phyloP scores from a whole-genome alignment of 2,329 filamentous ascomycete species.

The Neobulgaria alba region DNA sequence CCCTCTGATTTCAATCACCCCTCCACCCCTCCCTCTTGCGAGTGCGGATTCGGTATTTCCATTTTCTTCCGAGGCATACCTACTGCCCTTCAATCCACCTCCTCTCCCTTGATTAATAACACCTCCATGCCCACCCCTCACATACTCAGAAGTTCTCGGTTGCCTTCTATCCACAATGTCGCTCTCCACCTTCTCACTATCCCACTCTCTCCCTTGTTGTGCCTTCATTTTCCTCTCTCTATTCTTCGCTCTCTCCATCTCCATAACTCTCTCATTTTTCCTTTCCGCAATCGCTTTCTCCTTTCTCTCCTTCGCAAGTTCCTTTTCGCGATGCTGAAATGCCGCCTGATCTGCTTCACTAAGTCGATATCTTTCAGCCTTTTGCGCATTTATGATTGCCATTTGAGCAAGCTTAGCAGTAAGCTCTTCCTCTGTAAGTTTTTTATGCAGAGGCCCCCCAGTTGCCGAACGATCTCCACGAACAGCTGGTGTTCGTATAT shows the following conservation, averaged over 20 bases:
- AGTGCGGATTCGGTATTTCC: conserved; percentile 1
- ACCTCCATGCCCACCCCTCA: conserved; percentile 26
- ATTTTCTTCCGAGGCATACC: conserved; percentile 12
- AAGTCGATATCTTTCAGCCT: conserved; percentile 51
- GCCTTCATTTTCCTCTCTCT: conserved; percentile 28
- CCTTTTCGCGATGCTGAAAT: conserved; percentile 54
- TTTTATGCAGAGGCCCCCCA: conserved; percentile 44
- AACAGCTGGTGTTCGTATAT: conserved; percentile 34
- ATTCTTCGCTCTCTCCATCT: conserved; percentile 30
- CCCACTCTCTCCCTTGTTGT: conserved; percentile 28
- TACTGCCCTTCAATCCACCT: conserved; percentile 16
- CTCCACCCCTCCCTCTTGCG: conserved; percentile 9
- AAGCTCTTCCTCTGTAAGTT: conserved; percentile 57
- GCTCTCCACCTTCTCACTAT: conserved; percentile 26
- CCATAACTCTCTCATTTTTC: conserved; percentile 24
- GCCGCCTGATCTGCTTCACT: conserved; percentile 60
- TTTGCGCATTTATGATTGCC: conserved; percentile 50
- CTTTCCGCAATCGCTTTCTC: conserved; percentile 22
- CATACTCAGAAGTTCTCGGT: conserved; percentile 23
- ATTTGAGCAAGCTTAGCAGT: conserved; percentile 52
- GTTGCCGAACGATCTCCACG: conserved; percentile 46
- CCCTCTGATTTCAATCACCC: conserved; percentile 12
- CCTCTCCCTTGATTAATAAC: conserved; percentile 18
- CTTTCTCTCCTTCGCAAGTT: conserved; percentile 42
- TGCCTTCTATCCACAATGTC: conserved; percentile 25